Evolutionary conservation across 768 basidiomycete species (phyloP).

Genomic region (Serendipita vermifera): DNA sequence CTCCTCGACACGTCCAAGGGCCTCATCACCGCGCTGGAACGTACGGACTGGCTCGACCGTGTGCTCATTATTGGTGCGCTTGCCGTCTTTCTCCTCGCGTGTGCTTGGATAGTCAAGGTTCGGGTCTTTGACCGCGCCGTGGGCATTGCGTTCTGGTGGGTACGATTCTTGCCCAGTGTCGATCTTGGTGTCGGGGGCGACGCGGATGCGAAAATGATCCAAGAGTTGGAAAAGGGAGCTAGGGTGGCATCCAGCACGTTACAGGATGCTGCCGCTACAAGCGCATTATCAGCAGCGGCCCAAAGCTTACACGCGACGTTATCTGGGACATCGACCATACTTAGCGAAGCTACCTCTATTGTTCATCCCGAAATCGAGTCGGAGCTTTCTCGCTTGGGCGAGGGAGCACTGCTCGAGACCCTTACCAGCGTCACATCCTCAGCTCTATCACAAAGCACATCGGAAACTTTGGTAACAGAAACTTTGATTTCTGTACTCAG

Average conservation of each 20-base stretch:
- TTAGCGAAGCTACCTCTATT: no score
- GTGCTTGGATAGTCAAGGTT: slow-evolving; percentile 79
- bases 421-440: no score
- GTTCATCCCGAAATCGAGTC: no score
- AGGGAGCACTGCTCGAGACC: no score
- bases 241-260: background rate
- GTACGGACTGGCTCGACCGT: slow-evolving; percentile 85
- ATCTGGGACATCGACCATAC: no score
- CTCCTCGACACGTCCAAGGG: slow-evolving; percentile 69
- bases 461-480: no score
- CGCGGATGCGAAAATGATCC: slow-evolving; percentile 2
- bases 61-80: slow-evolving; percentile 70
- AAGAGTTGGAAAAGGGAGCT: background rate
- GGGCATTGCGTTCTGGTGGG: slow-evolving; percentile 81
- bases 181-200: no score
- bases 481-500: no score
- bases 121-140: slow-evolving; percentile 70
- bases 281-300: background rate
- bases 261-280: background rate
- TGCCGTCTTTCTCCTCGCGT: slow-evolving; percentile 68
- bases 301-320: no score
- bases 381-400: no score
- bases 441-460: no score
- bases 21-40: slow-evolving; percentile 61
- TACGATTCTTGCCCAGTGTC: slow-evolving; percentile 50